Base-by-base conservation (phyloP, 1,284 basidiomycete genomes). In the Clitocybe nebularis region DNA sequence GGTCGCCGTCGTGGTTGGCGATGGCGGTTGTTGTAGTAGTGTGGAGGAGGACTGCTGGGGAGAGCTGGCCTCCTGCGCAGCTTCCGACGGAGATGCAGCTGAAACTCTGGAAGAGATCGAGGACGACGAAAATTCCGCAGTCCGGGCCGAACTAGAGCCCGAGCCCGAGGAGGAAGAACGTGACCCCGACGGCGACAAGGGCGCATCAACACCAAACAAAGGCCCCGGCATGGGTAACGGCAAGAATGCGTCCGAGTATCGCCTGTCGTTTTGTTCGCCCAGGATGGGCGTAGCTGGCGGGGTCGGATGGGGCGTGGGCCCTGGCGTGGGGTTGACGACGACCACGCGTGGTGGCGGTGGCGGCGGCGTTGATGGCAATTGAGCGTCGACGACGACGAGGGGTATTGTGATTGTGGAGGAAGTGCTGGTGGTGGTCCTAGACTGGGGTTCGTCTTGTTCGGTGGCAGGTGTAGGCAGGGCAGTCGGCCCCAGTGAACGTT, bases 221-320 rank as follows among this genome's bases (percentile, higher is more conserved):
- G 40, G 40, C 32, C 23, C n/a, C 17, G 35, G 35, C 14, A 36
- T 24, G 3, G 23, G 41, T 13, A 22, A 21, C 5, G 11, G 33
- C 13, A 42, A 11, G 1, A 38, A 36, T 5, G 21, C 26, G 21
- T 37, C 44, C 35, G 34, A 39, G 8, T 7, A 19, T 0, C 11
- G 29, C 9, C 5, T 25, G 21, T 23, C 29, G 38, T 10, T 20
- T 17, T 39, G 36, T 8, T 33, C 37, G 35, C 33, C 37, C 44
- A 43, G 43, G 48, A 52, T 54, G 1, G 76, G 76, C 1, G 76
- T 75, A 2, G 70, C 68, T 1, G 75, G 77, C 4, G 79, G 78
- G 2, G 79, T 79, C 2, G 76, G 76, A 55, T 75, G 77, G 5
- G 72, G 73, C 1, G 74, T 74, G 11, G 72, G 70, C 29, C 77